Conservation (phyloP, 352 stramenopile genomes). For the Phytophthora litchii region DNA sequence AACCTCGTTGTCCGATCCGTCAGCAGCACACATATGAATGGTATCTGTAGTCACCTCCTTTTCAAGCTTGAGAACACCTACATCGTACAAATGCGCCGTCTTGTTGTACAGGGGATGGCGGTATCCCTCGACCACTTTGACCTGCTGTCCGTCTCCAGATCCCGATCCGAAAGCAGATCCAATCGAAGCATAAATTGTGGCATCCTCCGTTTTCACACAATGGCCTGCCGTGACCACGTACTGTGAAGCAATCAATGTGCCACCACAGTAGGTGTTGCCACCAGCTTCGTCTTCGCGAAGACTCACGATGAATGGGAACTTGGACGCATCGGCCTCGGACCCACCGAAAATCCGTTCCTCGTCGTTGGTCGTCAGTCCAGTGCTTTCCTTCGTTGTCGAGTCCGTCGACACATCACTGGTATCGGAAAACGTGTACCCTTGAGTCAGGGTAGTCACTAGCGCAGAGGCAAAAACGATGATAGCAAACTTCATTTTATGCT, state of each 20-base stretch:
- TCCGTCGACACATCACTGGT: conserved; percentile 22
- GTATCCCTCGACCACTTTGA: conserved; percentile 19
- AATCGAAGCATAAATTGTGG: conserved; percentile 26
- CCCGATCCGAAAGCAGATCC: conserved; percentile 23
- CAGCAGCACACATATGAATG: conserved; percentile 19
- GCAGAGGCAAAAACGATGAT: conserved; percentile 22
- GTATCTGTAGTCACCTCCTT: conserved; percentile 21
- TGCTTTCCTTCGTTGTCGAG: conserved; percentile 26
- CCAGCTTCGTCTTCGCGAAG: conserved; percentile 38
- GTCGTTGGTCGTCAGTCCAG: conserved; percentile 37
- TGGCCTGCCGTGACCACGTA: conserved; percentile 75
- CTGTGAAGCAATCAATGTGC: conserved; percentile 53
- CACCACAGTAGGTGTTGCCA: conserved; percentile 61
- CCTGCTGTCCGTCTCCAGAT: conserved; percentile 15
- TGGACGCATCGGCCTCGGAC: conserved; percentile 46
- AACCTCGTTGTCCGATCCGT: conserved; percentile 47
- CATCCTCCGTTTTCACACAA: conserved; percentile 60
- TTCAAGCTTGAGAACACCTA: conserved; percentile 55
- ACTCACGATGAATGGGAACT: conserved; percentile 60
- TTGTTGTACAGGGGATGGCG: conserved; percentile 30
- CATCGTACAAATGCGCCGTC: conserved; percentile 31
- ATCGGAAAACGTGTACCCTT: conserved; percentile 41
- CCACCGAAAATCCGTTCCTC: conserved; percentile 70
- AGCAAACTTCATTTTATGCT: conserved; percentile 26
- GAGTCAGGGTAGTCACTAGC: conserved; percentile 20